Percentiles rank a stretch among this genome's conserved stretches.
Evolutionary conservation across 2,329 filamentous ascomycete species (phyloP).

Genomic region (Aspergillus novofumigatus): DNA sequence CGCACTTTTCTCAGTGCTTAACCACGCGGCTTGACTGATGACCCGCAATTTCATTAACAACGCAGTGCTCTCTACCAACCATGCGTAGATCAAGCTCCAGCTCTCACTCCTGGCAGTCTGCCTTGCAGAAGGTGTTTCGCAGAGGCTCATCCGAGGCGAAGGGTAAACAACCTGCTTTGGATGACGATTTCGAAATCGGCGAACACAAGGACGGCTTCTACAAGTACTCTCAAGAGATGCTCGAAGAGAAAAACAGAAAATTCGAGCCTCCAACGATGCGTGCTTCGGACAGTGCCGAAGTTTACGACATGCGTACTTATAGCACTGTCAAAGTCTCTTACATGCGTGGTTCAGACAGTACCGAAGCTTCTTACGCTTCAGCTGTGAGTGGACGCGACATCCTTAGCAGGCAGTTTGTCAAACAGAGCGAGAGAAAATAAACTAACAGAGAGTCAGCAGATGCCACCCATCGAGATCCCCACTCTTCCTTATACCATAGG

Average conservation of each 20-base stretch:
- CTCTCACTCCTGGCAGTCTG: constrained; percentile 15
- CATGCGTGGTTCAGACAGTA: constrained; percentile 14
- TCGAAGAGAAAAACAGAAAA: constrained; percentile 8
- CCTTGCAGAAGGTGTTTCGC: constrained; percentile 15
- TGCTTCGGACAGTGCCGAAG: constrained; percentile 13
- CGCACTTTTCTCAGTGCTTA: background rate
- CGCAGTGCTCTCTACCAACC: background rate
- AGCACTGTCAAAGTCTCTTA: too few relatives aligned
- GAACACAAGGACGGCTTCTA: constrained; percentile 20
- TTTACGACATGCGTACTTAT: background rate
- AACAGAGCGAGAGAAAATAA: background rate
- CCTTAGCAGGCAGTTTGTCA: background rate
- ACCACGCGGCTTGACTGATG: background rate
- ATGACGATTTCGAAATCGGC: constrained; percentile 5
- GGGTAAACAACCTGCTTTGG: constrained; percentile 1
- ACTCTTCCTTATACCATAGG: constrained; percentile 28
- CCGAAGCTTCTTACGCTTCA: constrained; percentile 16
- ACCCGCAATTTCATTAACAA: background rate
- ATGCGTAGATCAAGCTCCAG: constrained; percentile 13
- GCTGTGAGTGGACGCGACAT: constrained; percentile 13
- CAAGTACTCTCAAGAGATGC: constrained; percentile 11
- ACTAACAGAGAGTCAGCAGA: constrained; percentile 8
- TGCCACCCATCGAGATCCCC: constrained; percentile 15
- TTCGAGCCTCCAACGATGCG: constrained; percentile 2
- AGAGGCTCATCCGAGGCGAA: constrained; percentile 6